Evolutionary conservation across 2,329 filamentous ascomycete species (phyloP).

Genomic region (Calonectria hawksworthii): DNA sequence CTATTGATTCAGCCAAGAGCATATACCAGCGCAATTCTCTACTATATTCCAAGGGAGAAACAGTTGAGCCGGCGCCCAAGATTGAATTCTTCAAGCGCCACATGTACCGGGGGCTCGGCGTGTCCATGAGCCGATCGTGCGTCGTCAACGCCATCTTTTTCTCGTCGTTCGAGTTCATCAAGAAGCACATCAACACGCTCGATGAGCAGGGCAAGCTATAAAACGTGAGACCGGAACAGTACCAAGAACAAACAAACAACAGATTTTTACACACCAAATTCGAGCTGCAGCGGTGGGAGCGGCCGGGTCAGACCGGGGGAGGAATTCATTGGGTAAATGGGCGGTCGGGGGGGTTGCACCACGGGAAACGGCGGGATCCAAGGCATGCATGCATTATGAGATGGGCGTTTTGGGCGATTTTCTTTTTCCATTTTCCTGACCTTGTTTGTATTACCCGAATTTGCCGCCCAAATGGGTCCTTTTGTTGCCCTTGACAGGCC

Average conservation of each 20-base stretch:
- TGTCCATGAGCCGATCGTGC: slow-evolving; percentile 86
- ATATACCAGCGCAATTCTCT: slow-evolving; percentile 88
- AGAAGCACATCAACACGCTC: slow-evolving; percentile 73
- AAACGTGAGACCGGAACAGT: slow-evolving; percentile 11
- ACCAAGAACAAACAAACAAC: background rate
- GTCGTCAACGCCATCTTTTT: slow-evolving; percentile 92
- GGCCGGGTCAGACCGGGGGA: slow-evolving; percentile 14
- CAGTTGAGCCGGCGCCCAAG: slow-evolving; percentile 75
- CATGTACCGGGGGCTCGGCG: slow-evolving; percentile 87
- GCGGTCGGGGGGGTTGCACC: slow-evolving; percentile 23
- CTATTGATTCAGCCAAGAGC: slow-evolving; percentile 86
- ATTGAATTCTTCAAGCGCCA: slow-evolving; percentile 83
- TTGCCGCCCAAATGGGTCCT: background rate
- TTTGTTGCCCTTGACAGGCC: background rate
- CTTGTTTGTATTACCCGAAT: background rate
- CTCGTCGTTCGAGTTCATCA: slow-evolving; percentile 87
- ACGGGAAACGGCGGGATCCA: slow-evolving; percentile 30
- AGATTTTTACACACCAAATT: slow-evolving; percentile 30
- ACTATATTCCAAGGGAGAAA: slow-evolving; percentile 75
- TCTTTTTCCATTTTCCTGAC: slow-evolving; percentile 24
- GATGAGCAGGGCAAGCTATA: slow-evolving; percentile 56
- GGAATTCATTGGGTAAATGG: slow-evolving; percentile 28
- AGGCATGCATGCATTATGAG: slow-evolving; percentile 43
- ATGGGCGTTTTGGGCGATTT: slow-evolving; percentile 40
- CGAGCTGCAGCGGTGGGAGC: slow-evolving; percentile 7